These are phyloP conservation scores for Nicotiana rustica DNA, from an alignment of 305 asterid species.

Conservation along the genomic window DNA sequence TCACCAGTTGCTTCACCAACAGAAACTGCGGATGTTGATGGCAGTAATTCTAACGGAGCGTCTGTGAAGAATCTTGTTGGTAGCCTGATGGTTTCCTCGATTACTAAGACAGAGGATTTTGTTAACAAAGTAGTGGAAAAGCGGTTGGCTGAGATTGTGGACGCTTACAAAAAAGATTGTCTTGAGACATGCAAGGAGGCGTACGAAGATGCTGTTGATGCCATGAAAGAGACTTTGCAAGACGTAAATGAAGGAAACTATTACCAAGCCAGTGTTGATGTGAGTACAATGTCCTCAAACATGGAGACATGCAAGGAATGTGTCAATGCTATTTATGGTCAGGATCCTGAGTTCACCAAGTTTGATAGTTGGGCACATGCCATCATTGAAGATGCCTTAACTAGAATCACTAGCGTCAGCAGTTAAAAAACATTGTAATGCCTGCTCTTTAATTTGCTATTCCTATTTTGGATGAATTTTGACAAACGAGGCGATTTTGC, in stretches of 20 bases:
- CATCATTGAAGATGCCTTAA: slow-evolving; percentile 49
- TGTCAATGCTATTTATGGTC: slow-evolving; percentile 28
- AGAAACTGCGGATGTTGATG: neutral
- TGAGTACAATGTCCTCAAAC: slow-evolving; percentile 47
- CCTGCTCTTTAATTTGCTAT: too few species aligned
- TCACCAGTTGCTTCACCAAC: too few species aligned
- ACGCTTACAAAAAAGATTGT: slow-evolving; percentile 37
- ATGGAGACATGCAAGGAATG: slow-evolving; percentile 59
- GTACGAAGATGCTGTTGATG: slow-evolving; percentile 46
- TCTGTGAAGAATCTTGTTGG: slow-evolving; percentile 29
- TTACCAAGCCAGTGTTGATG: slow-evolving; percentile 50
- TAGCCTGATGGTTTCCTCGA: slow-evolving; percentile 45
- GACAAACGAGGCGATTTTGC: too few species aligned
- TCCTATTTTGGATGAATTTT: too few species aligned
- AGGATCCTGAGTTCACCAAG: slow-evolving; percentile 45
- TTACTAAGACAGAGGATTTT: slow-evolving; percentile 42
- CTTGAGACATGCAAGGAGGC: slow-evolving; percentile 48
- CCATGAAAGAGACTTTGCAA: slow-evolving; percentile 48
- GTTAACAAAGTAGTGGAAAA: slow-evolving; percentile 36
- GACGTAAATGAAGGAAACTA: slow-evolving; percentile 42
- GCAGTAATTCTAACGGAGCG: neutral
- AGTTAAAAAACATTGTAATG: neutral
- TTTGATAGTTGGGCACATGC: slow-evolving; percentile 53
- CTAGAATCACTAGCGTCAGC: slow-evolving; percentile 39
- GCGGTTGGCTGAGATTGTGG: slow-evolving; percentile 36